Evolutionary conservation across 225 moss, liverwort and hornwort genomes (phyloP), one percentile per base, ranked within the genome.

Genomic region (Pleurozium schreberi): DNA sequence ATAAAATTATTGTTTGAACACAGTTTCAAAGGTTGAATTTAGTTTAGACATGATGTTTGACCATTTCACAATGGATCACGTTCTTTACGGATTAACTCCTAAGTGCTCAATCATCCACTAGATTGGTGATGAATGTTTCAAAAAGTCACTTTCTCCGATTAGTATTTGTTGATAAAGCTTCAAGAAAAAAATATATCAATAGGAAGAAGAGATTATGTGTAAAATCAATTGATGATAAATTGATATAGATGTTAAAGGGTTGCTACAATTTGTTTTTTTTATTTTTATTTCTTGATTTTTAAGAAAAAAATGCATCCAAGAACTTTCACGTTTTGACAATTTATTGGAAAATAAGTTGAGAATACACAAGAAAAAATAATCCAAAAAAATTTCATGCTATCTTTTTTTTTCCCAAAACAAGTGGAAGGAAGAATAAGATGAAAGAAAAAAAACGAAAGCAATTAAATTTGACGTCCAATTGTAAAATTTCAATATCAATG

Each of bases 361-460:
- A 30, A 47, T 47, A 31, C 1, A 31, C 1, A 18, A 47, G 6
- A 45, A 47, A 74, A 6, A 45, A 9, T 4, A 31, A 47, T 18
- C 2, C 47, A 11, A 30, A 16, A 18, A 5, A 45, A 31, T 27
- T 16, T 71, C 5, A 43, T 43, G 15, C 5, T 42, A 42, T 45
- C 5, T 45, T 33, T 47, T 12, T 11, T 49, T 12, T 0, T 1
- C n/a, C n/a, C 12, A 1, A 49, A 52, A 12, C 5, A 34, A 21
- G 5, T 34, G 27, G 2, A 28, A 28, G 1, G 13, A 34, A 0
- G 7, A 8, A 50, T 3, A 34, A 13, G 3, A 8, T 5, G 2
- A 5, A 34, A 52, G 22, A 33, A 50, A 45, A 5, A 34, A 75
- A 2, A 21, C 55, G 17, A 17, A 53, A 53, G 14, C 17, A 50